Conservation (phyloP, 768 basidiomycete genomes). For the Hirschioporus abietinus region DNA sequence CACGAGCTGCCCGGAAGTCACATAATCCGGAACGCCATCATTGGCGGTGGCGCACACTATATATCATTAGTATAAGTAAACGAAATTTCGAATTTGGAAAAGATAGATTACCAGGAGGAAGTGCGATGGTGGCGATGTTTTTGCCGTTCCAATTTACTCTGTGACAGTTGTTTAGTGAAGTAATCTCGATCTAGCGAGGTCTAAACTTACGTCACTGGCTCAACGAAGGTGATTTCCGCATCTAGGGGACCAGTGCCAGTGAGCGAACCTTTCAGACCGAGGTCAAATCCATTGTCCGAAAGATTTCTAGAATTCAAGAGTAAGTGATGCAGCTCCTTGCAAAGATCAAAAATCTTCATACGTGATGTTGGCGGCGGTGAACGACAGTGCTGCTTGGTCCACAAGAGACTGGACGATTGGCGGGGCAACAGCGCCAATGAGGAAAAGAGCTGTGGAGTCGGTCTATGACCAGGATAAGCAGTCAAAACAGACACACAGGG, state of each 20-base stretch:
- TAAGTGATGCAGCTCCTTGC: conserved; percentile 3
- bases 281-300: conserved; percentile 55
- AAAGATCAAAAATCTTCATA: conserved; percentile 18
- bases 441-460: conserved; percentile 56
- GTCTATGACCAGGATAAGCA: conserved; percentile 32
- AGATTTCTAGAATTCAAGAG: conserved; percentile 21
- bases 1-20: conserved; percentile 42
- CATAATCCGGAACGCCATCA: conserved; percentile 58
- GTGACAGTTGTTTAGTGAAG: conserved; percentile 6
- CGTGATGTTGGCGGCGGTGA: conserved; percentile 56
- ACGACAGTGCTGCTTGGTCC: conserved; percentile 46
- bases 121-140: conserved; percentile 55
- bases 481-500: not conserved
- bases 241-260: conserved; percentile 65
- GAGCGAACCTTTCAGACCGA: conserved; percentile 53
- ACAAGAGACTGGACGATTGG: conserved; percentile 64
- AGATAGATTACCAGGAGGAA: conserved; percentile 47
- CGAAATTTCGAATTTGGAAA: not conserved
- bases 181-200: not conserved
- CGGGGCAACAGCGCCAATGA: conserved; percentile 67
- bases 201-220: conserved; percentile 50
- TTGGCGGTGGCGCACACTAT: conserved; percentile 66
- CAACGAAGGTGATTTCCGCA: conserved; percentile 58
- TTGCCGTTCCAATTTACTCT: conserved; percentile 62
- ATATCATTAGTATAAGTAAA: not conserved